Evolutionary conservation across 805 yeast genomes (phyloP).

Genomic region (Groenewaldozyma tartarivorans): DNA sequence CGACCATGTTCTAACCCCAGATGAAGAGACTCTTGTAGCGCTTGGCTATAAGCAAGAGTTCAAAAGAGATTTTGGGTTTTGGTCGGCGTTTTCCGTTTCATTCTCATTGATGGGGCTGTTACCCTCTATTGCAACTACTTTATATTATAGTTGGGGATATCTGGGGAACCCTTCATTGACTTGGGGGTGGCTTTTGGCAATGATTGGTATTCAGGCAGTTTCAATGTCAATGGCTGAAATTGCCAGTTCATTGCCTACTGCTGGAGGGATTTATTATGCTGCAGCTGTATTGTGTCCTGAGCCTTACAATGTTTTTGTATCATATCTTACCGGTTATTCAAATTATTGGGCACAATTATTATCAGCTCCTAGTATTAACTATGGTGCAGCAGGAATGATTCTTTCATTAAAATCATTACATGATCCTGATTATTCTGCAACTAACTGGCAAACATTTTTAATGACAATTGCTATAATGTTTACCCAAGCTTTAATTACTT

Average conservation of each 20-base stretch:
- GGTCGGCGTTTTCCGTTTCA: conserved; percentile 51
- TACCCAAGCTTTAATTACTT: conserved; percentile 37
- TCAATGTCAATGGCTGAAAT: conserved; percentile 45
- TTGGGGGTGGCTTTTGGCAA: conserved; percentile 39
- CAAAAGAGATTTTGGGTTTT: conserved; percentile 47
- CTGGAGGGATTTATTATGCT: conserved; percentile 63
- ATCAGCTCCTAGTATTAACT: conserved; percentile 49
- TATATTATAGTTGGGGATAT: conserved; percentile 49
- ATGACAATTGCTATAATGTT: conserved; percentile 41
- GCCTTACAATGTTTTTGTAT: conserved; percentile 38
- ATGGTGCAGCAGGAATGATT: conserved; percentile 45
- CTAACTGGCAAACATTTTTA: conserved; percentile 42
- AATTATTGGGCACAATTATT: conserved; percentile 57
- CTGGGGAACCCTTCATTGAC: conserved; percentile 16
- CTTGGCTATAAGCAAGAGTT: conserved; percentile 54
- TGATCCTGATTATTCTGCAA: conserved; percentile 31
- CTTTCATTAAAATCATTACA: conserved; percentile 37
- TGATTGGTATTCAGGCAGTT: conserved; percentile 44
- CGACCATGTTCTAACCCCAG: conserved; percentile 4
- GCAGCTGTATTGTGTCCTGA: conserved; percentile 50
- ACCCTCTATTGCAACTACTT: conserved; percentile 54
- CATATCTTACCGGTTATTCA: conserved; percentile 57
- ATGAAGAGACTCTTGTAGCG: conserved; percentile 8
- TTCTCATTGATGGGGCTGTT: conserved; percentile 54
- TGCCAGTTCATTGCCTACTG: conserved; percentile 53